These are phyloP conservation scores for Geranomyces michiganensis DNA, from an alignment of 192 early-diverging fungal genomes.

Conservation along the genomic window DNA sequence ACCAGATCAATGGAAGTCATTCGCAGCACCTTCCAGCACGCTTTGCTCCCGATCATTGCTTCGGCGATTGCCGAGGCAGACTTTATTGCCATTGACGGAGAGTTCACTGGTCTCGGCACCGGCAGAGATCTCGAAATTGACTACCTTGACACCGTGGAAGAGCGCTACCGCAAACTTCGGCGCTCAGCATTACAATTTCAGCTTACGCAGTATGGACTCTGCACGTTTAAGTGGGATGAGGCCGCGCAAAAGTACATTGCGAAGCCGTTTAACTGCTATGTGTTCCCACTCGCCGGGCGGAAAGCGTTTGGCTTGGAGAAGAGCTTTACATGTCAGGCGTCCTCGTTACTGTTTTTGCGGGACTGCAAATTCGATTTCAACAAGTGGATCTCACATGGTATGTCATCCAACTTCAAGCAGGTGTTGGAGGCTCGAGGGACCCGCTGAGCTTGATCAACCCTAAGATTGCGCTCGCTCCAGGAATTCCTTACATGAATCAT, in stretches of 20 bases:
- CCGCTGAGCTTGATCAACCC: too few species aligned
- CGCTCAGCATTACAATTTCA: slow-evolving; percentile 52
- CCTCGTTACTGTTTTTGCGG: slow-evolving; percentile 73
- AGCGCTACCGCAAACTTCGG: slow-evolving; percentile 63
- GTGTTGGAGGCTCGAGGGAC: too few species aligned
- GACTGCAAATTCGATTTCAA: slow-evolving; percentile 88
- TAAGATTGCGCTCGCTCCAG: slow-evolving; percentile 34
- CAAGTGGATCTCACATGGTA: slow-evolving; percentile 69
- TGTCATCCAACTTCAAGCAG: too few species aligned
- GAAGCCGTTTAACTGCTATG: slow-evolving; percentile 85
- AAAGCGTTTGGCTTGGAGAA: slow-evolving; percentile 54
- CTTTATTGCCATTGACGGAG: slow-evolving; percentile 80
- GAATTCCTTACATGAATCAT: slow-evolving; percentile 74
- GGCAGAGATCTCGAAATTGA: slow-evolving; percentile 39
- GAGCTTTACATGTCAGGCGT: slow-evolving; percentile 53
- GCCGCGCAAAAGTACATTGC: slow-evolving; percentile 65
- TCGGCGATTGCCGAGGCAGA: slow-evolving; percentile 68
- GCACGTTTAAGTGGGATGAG: slow-evolving; percentile 74
- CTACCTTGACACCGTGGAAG: slow-evolving; percentile 53
- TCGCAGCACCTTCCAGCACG: slow-evolving; percentile 61
- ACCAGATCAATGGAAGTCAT: slow-evolving; percentile 69
- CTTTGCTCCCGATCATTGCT: slow-evolving; percentile 58
- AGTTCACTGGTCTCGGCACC: slow-evolving; percentile 73
- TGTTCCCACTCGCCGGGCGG: slow-evolving; percentile 70
- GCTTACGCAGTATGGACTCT: slow-evolving; percentile 82